These are phyloP conservation scores for Aspergillus sp. DNA, from an alignment of 2,329 filamentous ascomycete species.

Conservation along the genomic window DNA sequence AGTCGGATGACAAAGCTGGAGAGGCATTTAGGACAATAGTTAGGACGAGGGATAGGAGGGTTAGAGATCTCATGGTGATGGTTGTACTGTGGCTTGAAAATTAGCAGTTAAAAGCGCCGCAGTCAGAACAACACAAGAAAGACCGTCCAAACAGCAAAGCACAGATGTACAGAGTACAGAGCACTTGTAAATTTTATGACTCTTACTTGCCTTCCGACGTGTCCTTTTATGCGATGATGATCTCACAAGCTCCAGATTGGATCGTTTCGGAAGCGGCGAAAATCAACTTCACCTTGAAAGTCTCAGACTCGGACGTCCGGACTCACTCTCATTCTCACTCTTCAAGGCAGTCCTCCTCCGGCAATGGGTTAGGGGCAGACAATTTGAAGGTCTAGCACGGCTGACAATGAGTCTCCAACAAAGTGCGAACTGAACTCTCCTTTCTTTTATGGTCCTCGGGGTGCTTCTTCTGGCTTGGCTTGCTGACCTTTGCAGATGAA, in stretches of 20 bases:
- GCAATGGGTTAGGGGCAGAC: slow-evolving; percentile 18
- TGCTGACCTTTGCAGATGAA: slow-evolving; percentile 22
- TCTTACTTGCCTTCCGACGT: no score
- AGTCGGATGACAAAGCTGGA: slow-evolving; percentile 11
- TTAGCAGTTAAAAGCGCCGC: background rate
- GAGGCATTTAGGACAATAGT: slow-evolving; percentile 14
- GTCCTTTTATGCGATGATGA: no score
- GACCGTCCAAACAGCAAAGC: no score
- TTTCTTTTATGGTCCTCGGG: background rate
- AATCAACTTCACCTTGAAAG: background rate
- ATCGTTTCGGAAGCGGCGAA: background rate
- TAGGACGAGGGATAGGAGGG: slow-evolving; percentile 10
- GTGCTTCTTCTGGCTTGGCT: background rate
- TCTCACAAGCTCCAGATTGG: background rate
- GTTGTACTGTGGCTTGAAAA: background rate
- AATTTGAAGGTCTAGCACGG: slow-evolving; percentile 11
- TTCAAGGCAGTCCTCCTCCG: background rate
- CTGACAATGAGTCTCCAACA: slow-evolving; percentile 28
- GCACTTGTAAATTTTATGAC: no score
- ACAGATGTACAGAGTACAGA: no score
- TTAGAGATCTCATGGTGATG: slow-evolving; percentile 14
- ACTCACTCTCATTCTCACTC: background rate
- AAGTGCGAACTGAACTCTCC: slow-evolving; percentile 11
- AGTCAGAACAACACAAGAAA: no score
- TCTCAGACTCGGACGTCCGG: background rate